A percentile compares a stretch with the other conserved stretches of the same genome.
phyloP scores from a whole-genome alignment of 2,329 filamentous ascomycete species.

The Dactylonectria estremocensis region DNA sequence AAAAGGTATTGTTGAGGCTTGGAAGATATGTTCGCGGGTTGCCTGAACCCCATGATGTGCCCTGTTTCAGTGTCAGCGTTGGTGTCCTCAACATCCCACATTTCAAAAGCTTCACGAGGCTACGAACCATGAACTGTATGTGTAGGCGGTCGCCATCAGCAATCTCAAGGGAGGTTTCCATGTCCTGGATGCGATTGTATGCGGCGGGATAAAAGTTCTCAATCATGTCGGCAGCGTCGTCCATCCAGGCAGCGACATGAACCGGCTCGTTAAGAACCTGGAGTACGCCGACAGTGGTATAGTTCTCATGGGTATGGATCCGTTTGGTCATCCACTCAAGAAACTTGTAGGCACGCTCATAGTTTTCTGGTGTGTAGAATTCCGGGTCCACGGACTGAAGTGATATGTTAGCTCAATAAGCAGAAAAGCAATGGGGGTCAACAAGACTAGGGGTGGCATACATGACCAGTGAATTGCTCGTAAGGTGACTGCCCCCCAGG shows the following conservation, averaged over 20 bases:
- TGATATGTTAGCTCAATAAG: background rate
- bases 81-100: background rate
- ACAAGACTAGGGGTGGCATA: slow-evolving; percentile 20
- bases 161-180: slow-evolving; percentile 62
- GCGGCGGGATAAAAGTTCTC: slow-evolving; percentile 46
- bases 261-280: slow-evolving; percentile 73
- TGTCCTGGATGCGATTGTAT: slow-evolving; percentile 60
- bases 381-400: slow-evolving; percentile 52
- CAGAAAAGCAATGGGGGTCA: background rate
- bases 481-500: slow-evolving; percentile 42
- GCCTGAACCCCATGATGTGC: slow-evolving; percentile 69
- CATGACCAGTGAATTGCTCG: slow-evolving; percentile 48
- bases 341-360: slow-evolving; percentile 67
- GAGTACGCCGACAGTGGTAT: slow-evolving; percentile 71
- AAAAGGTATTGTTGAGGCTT: slow-evolving; percentile 62
- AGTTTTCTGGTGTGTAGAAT: slow-evolving; percentile 71
- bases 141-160: slow-evolving; percentile 62
- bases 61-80: slow-evolving; percentile 20
- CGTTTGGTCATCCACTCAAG: slow-evolving; percentile 69
- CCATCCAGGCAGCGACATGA: slow-evolving; percentile 50
- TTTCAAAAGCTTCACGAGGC: rapidly evolving
- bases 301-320: slow-evolving; percentile 65
- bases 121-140: slow-evolving; percentile 62
- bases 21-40: slow-evolving; percentile 64
- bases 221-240: slow-evolving; percentile 47